Evolutionary conservation across 257 asterid species (phyloP).

Genomic region (Misopates orontium): DNA sequence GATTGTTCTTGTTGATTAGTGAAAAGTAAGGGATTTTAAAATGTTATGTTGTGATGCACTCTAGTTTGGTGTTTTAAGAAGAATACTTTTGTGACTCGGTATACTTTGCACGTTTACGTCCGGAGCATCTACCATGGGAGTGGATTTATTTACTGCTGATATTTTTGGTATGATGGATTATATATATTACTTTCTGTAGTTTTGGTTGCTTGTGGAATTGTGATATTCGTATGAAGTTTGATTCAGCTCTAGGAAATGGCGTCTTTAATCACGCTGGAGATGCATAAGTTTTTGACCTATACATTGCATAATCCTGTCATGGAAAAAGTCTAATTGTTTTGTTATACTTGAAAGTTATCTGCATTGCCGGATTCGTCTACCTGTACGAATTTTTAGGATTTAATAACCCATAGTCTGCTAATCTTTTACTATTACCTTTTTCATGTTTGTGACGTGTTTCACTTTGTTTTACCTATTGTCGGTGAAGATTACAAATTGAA

Average conservation of each 20-base stretch:
- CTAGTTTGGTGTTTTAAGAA: not conserved
- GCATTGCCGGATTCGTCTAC: not conserved
- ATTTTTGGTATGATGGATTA: not conserved
- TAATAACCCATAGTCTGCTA: not conserved
- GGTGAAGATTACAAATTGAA: slow-evolving; percentile 7
- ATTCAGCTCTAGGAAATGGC: slow-evolving; percentile 8
- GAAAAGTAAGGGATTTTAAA: not conserved
- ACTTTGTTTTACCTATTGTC: slow-evolving; percentile 4
- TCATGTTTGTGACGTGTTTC: not conserved
- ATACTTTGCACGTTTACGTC: not conserved
- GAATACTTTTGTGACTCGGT: not conserved
- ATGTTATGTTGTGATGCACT: not conserved
- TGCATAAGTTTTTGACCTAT: not conserved
- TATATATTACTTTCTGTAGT: not conserved
- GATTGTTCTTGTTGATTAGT: not conserved
- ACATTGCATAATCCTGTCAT: not conserved
- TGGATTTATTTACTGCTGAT: not conserved
- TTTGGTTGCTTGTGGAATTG: not conserved
- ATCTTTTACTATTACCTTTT: not conserved
- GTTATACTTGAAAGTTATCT: not conserved
- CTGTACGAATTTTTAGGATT: not conserved
- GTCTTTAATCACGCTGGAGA: not conserved
- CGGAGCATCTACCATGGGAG: not conserved
- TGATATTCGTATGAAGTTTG: not conserved
- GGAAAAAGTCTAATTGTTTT: not conserved